These are phyloP conservation scores for Pythium rhizo-oryzae DNA, from an alignment of 352 stramenopile species.

Conservation along the genomic window DNA sequence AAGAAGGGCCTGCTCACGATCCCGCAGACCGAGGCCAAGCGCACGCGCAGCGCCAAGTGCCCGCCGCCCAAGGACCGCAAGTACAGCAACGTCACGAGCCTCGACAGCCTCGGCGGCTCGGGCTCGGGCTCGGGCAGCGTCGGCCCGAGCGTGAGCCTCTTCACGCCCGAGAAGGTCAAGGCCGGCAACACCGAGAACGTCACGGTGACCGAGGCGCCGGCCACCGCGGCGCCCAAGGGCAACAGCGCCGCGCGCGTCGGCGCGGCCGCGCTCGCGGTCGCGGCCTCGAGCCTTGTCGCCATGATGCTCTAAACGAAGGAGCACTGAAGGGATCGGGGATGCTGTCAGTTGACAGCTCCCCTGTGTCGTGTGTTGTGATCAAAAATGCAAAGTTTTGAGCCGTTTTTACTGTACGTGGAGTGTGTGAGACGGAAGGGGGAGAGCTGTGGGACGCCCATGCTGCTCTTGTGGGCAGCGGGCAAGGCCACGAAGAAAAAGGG, in stretches of 20 bases:
- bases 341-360: too few species aligned
- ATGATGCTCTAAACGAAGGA: too few species aligned
- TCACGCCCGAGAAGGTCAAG: constrained; percentile 23
- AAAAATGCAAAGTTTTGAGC: too few species aligned
- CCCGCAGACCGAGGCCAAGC: constrained; percentile 9
- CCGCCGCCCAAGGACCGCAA: constrained; percentile 15
- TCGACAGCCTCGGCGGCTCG: not conserved
- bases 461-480: too few species aligned
- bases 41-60: constrained; percentile 22
- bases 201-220: not conserved
- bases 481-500: too few species aligned
- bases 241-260: not conserved
- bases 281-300: constrained; percentile 19
- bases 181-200: constrained; percentile 8
- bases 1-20: constrained; percentile 24
- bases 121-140: not conserved
- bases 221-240: constrained; percentile 1
- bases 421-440: too few species aligned
- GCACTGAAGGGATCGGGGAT: too few species aligned
- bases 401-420: too few species aligned
- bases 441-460: too few species aligned
- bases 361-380: too few species aligned
- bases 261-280: not conserved
- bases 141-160: constrained; percentile 6
- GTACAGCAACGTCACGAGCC: constrained; percentile 12